Evolutionary conservation across 768 basidiomycete genomes (phyloP).

Genomic region (Hygrocybe coccinea): DNA sequence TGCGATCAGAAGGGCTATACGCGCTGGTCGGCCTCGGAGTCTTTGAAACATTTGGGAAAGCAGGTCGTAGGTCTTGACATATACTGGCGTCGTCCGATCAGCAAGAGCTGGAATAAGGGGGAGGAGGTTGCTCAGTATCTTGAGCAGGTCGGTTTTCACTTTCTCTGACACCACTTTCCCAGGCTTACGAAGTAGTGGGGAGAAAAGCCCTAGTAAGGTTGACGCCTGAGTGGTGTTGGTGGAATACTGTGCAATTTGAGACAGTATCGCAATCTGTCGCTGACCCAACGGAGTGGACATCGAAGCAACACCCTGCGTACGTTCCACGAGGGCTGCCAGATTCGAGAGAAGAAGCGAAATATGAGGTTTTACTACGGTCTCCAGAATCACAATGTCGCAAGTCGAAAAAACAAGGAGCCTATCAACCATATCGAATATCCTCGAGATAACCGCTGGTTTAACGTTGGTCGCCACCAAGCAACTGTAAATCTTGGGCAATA

Average conservation of each 20-base stretch:
- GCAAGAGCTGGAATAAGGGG: conserved; percentile 60
- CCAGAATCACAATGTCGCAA: conserved; percentile 45
- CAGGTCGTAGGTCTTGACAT: conserved; percentile 54
- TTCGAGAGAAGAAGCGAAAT: conserved; percentile 67
- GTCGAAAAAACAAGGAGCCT: conserved; percentile 54
- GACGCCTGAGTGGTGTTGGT: conserved; percentile 66
- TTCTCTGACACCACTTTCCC: conserved; percentile 76
- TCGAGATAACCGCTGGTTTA: conserved; percentile 76
- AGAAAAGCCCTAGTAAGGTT: conserved; percentile 64
- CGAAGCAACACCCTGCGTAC: conserved; percentile 45
- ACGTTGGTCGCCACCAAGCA: conserved; percentile 81
- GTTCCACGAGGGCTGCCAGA: conserved; percentile 64
- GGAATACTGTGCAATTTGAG: conserved; percentile 71
- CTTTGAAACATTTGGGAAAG: conserved; percentile 74
- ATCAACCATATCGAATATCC: conserved; percentile 83
- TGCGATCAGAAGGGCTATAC: conserved; percentile 61
- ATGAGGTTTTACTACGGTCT: conserved; percentile 60
- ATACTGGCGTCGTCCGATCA: conserved; percentile 40
- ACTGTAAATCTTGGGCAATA: conserved; percentile 74
- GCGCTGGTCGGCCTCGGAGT: conserved; percentile 64
- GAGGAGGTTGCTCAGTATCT: conserved; percentile 62
- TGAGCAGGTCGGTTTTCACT: conserved; percentile 76
- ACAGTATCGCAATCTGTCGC: conserved; percentile 78
- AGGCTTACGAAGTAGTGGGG: conserved; percentile 76
- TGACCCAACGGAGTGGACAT: conserved; percentile 66